Percentiles rank a stretch among this genome's conserved stretches.
phyloP scores from a whole-genome alignment of 495 filamentous ascomycete species.

The Aspergillus mulundensis region DNA sequence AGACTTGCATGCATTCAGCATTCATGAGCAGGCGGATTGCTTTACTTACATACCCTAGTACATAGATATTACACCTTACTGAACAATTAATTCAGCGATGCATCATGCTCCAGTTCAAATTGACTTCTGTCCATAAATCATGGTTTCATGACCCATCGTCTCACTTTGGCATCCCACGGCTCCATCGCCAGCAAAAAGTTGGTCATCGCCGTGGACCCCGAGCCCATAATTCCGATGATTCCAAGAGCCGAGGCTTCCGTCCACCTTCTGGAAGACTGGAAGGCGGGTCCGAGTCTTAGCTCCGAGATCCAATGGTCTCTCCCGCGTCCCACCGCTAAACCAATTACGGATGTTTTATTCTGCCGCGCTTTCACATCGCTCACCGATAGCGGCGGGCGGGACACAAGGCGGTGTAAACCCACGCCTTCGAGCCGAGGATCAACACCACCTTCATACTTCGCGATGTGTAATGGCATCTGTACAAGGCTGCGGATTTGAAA shows the following conservation, averaged over 20 bases:
- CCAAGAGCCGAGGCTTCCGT: not conserved
- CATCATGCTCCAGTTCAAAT: not conserved
- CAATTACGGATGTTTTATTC: not conserved
- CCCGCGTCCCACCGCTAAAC: not conserved
- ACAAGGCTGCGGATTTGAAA: too few relatives aligned
- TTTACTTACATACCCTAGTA: slow-evolving; percentile 7
- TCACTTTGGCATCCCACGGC: not conserved
- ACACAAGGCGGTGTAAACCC: not conserved
- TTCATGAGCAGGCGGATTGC: slow-evolving; percentile 2
- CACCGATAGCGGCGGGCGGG: too few relatives aligned
- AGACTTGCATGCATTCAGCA: not conserved
- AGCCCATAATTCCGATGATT: not conserved
- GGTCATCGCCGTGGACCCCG: too few relatives aligned
- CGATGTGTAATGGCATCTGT: too few relatives aligned
- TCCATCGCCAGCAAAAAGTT: too few relatives aligned
- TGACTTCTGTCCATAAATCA: not conserved
- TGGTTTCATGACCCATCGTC: not conserved
- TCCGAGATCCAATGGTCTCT: not conserved
- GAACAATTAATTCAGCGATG: not conserved
- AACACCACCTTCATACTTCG: not conserved
- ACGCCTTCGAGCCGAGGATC: not conserved
- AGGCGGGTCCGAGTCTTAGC: not conserved
- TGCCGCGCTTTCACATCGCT: not conserved
- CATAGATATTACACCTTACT: slow-evolving; percentile 3
- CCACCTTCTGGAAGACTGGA: not conserved